A percentile compares a stretch with the other conserved stretches of the same genome.
Evolutionary conservation across 2,329 filamentous ascomycete genomes (phyloP).

Genomic region (Botrytis medusae): DNA sequence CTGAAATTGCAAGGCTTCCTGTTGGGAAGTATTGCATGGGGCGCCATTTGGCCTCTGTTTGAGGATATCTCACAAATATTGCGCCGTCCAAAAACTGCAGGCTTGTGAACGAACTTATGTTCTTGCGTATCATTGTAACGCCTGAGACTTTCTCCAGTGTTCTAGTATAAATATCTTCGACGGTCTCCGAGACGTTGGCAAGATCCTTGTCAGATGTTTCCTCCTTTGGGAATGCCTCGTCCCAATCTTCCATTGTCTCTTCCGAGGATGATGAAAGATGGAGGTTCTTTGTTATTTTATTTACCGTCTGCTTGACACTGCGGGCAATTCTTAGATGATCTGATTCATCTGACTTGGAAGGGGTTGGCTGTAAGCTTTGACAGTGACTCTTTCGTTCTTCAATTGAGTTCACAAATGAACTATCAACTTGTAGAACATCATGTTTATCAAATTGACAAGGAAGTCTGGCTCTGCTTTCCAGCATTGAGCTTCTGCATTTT

Average conservation of each 20-base stretch:
- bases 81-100: slow-evolving; percentile 2
- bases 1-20: slow-evolving; percentile 28
- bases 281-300: slow-evolving; percentile 32
- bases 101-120: slow-evolving; percentile 10
- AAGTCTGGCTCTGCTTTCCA: slow-evolving; percentile 5
- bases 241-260: slow-evolving; percentile 1
- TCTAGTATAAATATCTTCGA: background rate
- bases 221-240: background rate
- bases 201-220: background rate
- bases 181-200: background rate
- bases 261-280: slow-evolving; percentile 19
- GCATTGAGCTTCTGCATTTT: background rate
- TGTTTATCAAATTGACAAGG: background rate
- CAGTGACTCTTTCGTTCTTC: slow-evolving; percentile 22
- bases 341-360: background rate
- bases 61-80: slow-evolving; percentile 27
- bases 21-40: slow-evolving; percentile 24
- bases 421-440: background rate
- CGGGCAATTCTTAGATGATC: slow-evolving; percentile 21
- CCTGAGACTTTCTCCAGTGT: background rate
- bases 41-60: slow-evolving; percentile 16
- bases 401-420: slow-evolving; percentile 19
- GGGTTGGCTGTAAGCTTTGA: background rate
- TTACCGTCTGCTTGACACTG: slow-evolving; percentile 29
- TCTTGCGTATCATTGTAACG: background rate